Conservation (phyloP, 345 rosid genomes). For the Excoecaria agallocha region DNA sequence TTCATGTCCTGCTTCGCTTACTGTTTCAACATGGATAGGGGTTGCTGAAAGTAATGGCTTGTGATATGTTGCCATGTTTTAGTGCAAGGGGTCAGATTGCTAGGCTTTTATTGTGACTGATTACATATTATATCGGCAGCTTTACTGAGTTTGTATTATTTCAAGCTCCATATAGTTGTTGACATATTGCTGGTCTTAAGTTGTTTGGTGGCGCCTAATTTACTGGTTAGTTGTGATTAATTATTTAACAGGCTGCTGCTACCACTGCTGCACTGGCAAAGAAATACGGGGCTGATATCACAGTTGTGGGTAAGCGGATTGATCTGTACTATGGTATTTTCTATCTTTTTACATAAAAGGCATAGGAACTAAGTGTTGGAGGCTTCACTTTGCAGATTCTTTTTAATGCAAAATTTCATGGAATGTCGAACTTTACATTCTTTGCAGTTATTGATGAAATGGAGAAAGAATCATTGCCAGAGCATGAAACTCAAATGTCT, state of each 20-base stretch:
- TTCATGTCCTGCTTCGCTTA: neutral
- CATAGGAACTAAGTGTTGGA: conserved; percentile 9
- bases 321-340: neutral
- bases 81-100: neutral
- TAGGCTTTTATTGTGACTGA: neutral
- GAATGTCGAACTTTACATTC: conserved; percentile 25
- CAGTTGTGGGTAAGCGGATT: conserved; percentile 69
- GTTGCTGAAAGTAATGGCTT: neutral
- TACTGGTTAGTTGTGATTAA: neutral
- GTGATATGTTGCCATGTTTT: neutral
- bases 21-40: neutral
- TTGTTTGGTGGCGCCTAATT: neutral
- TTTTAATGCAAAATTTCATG: conserved; percentile 24
- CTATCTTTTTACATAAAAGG: neutral
- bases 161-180: neutral
- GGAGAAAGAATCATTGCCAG: conserved; percentile 69
- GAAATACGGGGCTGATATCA: conserved; percentile 88
- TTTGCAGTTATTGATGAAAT: conserved; percentile 76
- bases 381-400: conserved; percentile 13
- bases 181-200: neutral
- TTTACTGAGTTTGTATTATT: neutral
- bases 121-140: neutral
- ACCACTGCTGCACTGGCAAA: conserved; percentile 83
- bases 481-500: conserved; percentile 77
- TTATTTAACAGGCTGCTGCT: conserved; percentile 67